phyloP scores from a whole-genome alignment of 306 rosid genomes.

The Inga leiocalycina region DNA sequence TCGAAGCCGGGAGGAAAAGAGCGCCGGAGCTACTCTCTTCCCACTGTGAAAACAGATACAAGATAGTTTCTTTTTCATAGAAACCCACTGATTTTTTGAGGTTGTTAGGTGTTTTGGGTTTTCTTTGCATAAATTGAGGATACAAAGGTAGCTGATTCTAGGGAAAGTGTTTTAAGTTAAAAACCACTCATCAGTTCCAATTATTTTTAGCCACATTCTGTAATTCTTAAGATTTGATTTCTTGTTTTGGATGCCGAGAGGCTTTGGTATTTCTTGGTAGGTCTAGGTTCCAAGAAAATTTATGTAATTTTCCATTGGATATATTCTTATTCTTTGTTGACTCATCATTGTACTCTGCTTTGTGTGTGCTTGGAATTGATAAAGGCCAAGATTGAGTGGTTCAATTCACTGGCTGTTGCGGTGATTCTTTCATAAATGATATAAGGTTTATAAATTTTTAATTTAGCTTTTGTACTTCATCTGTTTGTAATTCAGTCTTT shows the following conservation, averaged over 20 bases:
- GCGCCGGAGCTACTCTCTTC: conserved; percentile 64
- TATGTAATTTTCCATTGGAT: conserved; percentile 26
- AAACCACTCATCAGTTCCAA: conserved; percentile 34
- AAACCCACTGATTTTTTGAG: conserved; percentile 55
- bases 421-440: not conserved
- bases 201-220: conserved; percentile 39
- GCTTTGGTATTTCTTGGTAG: conserved; percentile 33
- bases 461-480: not conserved
- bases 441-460: not conserved
- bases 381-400: not conserved
- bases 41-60: conserved; percentile 55
- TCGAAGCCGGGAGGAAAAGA: conserved; percentile 83
- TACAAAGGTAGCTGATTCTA: conserved; percentile 38
- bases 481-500: not conserved
- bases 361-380: conserved; percentile 34
- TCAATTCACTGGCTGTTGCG: not conserved
- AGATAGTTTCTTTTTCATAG: conserved; percentile 39
- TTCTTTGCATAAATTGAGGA: conserved; percentile 31
- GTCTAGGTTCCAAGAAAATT: conserved; percentile 21
- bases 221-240: conserved; percentile 38
- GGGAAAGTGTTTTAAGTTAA: conserved; percentile 37
- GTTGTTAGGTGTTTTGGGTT: conserved; percentile 43
- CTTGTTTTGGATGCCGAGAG: conserved; percentile 38
- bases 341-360: conserved; percentile 17
- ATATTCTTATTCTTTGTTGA: conserved; percentile 34